These are phyloP conservation scores for Rauvolfia tetraphylla DNA, from an alignment of 257 asterid species.

Conservation along the genomic window DNA sequence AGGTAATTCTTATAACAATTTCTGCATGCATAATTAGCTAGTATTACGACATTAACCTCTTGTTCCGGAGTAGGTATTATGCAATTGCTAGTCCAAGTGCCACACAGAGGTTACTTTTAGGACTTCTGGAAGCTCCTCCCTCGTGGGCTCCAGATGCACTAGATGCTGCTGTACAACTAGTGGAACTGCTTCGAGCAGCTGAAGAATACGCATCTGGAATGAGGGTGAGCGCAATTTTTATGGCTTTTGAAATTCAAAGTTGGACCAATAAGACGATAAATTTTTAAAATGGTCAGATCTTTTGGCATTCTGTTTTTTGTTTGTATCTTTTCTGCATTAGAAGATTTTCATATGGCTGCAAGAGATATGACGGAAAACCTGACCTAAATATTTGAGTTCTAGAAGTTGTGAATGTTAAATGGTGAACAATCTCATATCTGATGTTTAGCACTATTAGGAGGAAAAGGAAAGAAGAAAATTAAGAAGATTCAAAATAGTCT, in stretches of 20 bases:
- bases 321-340: not conserved
- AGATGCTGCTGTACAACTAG: conserved; percentile 98
- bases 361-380: not conserved
- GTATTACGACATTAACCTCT: conserved; percentile 9
- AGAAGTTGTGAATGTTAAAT: not conserved
- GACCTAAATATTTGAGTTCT: not conserved
- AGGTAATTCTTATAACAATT: conserved; percentile 41
- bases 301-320: not conserved
- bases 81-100: conserved; percentile 99
- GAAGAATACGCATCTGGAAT: conserved; percentile 93
- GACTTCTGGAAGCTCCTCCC: conserved; percentile 98
- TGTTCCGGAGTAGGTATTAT: conserved; percentile 61
- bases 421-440: not conserved
- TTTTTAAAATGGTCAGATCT: not conserved
- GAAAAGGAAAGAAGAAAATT: not conserved
- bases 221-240: conserved; percentile 50
- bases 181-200: conserved; percentile 98
- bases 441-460: not conserved
- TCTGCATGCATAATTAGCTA: not conserved
- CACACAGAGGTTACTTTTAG: conserved; percentile 96
- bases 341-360: not conserved
- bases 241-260: not conserved
- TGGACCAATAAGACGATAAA: conserved; percentile 8
- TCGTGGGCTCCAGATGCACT: conserved; percentile 99
- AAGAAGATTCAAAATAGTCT: not conserved